These are phyloP conservation scores for Salicornia ramosissima DNA, from an alignment of 148 eudicot species.

Conservation along the genomic window DNA sequence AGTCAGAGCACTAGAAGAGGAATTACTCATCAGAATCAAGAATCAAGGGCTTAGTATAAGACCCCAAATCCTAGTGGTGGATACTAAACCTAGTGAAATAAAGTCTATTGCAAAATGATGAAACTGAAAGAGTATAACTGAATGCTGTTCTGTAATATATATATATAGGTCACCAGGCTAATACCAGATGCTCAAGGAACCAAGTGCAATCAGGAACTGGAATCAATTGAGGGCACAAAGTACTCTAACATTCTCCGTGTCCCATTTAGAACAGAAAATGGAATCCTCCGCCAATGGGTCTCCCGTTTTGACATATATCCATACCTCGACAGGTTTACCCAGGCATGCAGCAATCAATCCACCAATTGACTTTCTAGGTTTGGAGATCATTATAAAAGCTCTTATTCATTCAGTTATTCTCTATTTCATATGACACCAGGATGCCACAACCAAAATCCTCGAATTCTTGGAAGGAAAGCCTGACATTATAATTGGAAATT, in stretches of 20 bases:
- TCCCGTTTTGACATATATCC: conserved; percentile 94
- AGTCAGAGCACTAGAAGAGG: conserved; percentile 88
- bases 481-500: conserved; percentile 87
- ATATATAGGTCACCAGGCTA: conserved; percentile 77
- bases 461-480: conserved; percentile 86
- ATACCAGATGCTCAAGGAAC: conserved; percentile 94
- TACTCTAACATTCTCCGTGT: conserved; percentile 82
- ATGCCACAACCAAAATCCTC: conserved; percentile 60
- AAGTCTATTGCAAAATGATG: neutral
- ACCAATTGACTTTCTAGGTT: conserved; percentile 8
- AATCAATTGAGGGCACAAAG: conserved; percentile 63
- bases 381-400: neutral
- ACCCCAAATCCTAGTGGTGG: conserved; percentile 92
- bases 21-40: conserved; percentile 65
- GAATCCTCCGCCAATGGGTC: conserved; percentile 71
- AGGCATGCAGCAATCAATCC: conserved; percentile 42
- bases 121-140: neutral
- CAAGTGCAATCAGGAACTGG: conserved; percentile 66
- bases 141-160: conserved; percentile 26
- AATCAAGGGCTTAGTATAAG: conserved; percentile 77
- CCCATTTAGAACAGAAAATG: conserved; percentile 74
- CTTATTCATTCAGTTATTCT: neutral
- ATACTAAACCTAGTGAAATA: conserved; percentile 10
- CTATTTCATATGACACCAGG: conserved; percentile 45
- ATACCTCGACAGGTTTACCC: conserved; percentile 69